A percentile compares a stretch with the other conserved stretches of the same genome.
phyloP scores from a whole-genome alignment of 2,329 filamentous ascomycete species.

The Alternaria infectoria region DNA sequence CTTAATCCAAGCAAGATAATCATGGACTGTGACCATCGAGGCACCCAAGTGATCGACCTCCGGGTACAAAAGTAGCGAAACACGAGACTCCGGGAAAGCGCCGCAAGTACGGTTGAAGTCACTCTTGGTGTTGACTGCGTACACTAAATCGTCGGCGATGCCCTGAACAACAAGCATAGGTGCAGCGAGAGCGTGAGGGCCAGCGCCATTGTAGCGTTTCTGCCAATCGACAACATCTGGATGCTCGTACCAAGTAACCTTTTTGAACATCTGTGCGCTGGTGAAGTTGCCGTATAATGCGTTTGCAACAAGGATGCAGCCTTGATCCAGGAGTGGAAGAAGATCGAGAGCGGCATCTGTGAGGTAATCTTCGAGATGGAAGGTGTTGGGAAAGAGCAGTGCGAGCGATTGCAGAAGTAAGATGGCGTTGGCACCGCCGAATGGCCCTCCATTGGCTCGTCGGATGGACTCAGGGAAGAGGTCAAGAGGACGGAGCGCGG shows the following conservation, averaged over 20 bases:
- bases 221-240: neutral
- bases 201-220: neutral
- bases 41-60: neutral
- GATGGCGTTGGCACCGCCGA: neutral
- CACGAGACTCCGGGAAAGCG: neutral
- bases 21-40: neutral
- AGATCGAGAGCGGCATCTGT: neutral
- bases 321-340: neutral
- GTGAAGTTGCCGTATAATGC: neutral
- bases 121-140: neutral
- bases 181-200: neutral
- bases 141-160: neutral
- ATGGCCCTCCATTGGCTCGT: neutral
- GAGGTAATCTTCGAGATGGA: neutral
- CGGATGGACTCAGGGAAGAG: neutral
- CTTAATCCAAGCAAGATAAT: neutral
- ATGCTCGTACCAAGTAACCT: neutral
- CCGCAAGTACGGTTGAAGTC: neutral
- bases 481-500: neutral
- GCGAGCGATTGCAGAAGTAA: neutral
- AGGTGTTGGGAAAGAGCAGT: neutral
- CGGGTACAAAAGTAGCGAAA: neutral
- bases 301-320: neutral
- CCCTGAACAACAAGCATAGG: neutral
- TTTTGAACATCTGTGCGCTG: neutral